Conservation (phyloP, 1,284 basidiomycete genomes). For the Cutaneotrichosporon arboriforme region DNA sequence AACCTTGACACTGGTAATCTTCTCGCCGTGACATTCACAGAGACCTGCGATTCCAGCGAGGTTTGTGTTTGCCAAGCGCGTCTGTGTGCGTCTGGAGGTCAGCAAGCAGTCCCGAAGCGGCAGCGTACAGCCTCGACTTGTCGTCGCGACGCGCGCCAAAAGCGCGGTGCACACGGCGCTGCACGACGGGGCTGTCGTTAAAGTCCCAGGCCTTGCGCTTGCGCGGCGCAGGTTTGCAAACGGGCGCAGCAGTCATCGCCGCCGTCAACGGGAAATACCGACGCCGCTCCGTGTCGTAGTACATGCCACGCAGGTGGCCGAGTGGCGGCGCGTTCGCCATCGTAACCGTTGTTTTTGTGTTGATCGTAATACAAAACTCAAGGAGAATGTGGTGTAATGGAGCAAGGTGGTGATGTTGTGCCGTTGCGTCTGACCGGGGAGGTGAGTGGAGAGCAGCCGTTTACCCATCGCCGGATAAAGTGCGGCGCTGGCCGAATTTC, state of each 20-base stretch:
- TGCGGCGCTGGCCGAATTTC: no score
- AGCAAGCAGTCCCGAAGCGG: background rate
- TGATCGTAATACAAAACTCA: background rate
- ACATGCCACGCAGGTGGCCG: slow-evolving; percentile 39
- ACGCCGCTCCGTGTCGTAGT: slow-evolving; percentile 31
- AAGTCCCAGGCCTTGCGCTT: background rate
- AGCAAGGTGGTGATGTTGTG: no score
- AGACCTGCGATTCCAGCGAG: slow-evolving; percentile 2
- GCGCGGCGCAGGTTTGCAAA: background rate
- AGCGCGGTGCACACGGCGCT: background rate
- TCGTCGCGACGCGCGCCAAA: background rate
- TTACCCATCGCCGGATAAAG: no score
- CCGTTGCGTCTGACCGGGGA: no score
- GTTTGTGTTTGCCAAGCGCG: background rate
- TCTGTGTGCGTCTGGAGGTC: background rate
- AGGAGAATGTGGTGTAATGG: background rate
- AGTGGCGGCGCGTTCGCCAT: slow-evolving; percentile 19
- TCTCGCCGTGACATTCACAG: slow-evolving; percentile 30
- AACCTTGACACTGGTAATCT: slow-evolving; percentile 29
- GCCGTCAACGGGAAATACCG: slow-evolving; percentile 34
- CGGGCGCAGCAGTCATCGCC: background rate
- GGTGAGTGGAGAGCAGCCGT: no score
- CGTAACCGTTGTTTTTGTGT: background rate
- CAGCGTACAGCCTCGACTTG: background rate
- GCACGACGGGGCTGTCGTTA: background rate